Evolutionary conservation across 257 asterid genomes (phyloP), one percentile per base, ranked within the genome.

Genomic region (Lavandula angustifolia): DNA sequence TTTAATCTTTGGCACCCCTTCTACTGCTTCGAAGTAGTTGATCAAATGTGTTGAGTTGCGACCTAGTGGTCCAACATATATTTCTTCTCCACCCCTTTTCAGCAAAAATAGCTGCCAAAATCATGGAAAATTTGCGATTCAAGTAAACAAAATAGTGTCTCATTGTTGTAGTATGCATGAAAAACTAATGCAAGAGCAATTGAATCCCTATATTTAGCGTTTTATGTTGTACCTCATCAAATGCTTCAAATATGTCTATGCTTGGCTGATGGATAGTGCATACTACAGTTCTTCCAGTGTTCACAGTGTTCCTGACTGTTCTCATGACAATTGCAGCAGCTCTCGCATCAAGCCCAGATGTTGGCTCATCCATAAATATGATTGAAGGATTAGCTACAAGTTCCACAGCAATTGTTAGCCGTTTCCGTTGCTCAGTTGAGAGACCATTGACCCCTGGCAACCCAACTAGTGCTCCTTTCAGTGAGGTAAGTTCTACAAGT

Each of bases 251-350:
- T 44, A 85, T 85, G 76, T 85, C 84, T 0, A 82, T 82, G 80
- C 85, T 82, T 8, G 92, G 92, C 70, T 76, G 87, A 71, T 85
- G 88, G 68, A 85, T 82, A 44, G 92, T 85, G 81, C 88, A 85
- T 18, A 82, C 87, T 3, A 82, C 87, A 2, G 85, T 85, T 71
- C 88, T 59, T 46, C 88, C 90, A 6, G 88, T 82, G 79, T 85
- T 68, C 16, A 85, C 87, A 0, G 85, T 80, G 62, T 82, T 85
- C 63, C 92, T 73, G 11, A 85, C 83, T 6, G 81, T 78, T 61
- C 84, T 78, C 87, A 82, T 85, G 51, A 85, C 88, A 52, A 85
- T 82, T 56, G 88, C 83, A 67, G 88, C 92, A 13, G 86, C 88
- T 60, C 83, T 76, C 12, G 86, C 88, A 56, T 85, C 87, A 27